Base-by-base conservation (phyloP, 345 rosid genomes). In the Lumnitzera racemosa region DNA sequence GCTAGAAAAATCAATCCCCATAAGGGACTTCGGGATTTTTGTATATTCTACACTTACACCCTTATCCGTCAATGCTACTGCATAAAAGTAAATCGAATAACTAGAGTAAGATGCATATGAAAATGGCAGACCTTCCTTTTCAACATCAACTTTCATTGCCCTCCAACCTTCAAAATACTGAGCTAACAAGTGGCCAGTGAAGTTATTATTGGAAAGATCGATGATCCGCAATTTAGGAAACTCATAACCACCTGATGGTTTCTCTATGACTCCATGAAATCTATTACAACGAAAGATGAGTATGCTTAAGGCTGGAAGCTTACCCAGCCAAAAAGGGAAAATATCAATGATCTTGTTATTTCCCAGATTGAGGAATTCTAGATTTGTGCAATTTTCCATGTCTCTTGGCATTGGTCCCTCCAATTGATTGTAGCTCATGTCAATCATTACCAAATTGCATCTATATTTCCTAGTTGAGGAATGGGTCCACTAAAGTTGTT, bases 1-100 rank as follows among this genome's bases (percentile, higher is more conserved):
- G 55, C 55, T 15, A 12, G 69, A 58, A 11, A 51, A 15, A 27
- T 58, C 69, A 4, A 65, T 20, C 15, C 57, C 46, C 8, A 20
- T 51, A 50, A 65, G 52, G 17, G 46, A 49, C 12, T 49, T n/a
- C 3, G 25, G 12, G 13, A 65, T 58, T 24, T 49, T 49, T 12
- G 15, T 13, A 17, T 27, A 29, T 2, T 11, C 11, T 20, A 48
- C 20, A 29, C 56, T 48, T 20, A 12, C 16, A 7, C 68, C 55
- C 25, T 65, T 65, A 49, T 15, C 12, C 2, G 29, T 43, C 49
- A 65, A 41, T 50, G 36, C 51, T 25, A 49, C 13, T 7, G 62
- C 41, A 46, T 49, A 55, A 11, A 11, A 11, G 50, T 36, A 65
- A 20, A 23, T 24, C 13, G 15, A 5, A 53, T 23, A 24, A 10